These are phyloP conservation scores for Suhomyces faveliae DNA, from an alignment of 805 yeast genomes.

Conservation along the genomic window DNA sequence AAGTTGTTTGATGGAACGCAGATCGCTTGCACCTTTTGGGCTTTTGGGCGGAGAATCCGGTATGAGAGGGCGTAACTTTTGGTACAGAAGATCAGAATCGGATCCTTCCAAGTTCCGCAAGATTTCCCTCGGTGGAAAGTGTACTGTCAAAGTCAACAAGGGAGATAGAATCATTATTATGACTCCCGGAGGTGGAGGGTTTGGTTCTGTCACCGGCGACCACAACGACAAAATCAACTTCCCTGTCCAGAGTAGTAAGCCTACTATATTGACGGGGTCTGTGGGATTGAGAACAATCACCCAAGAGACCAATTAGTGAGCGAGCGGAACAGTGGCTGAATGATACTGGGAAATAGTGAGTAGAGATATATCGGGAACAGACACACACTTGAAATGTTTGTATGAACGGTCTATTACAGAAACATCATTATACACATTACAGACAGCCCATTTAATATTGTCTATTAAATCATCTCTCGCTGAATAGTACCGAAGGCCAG, in stretches of 20 bases:
- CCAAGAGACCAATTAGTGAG: constrained; percentile 38
- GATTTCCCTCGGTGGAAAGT: constrained; percentile 33
- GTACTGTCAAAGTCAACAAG: constrained; percentile 29
- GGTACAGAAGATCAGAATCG: constrained; percentile 25
- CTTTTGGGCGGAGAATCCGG: constrained; percentile 81
- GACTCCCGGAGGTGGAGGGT: constrained; percentile 49
- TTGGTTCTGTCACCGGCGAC: constrained; percentile 21
- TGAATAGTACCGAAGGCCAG: no score
- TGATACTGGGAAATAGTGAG: no score
- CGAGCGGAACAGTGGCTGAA: no score
- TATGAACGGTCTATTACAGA: no score
- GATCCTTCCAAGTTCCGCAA: constrained; percentile 17
- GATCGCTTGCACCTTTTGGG: constrained; percentile 85
- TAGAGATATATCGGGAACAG: no score
- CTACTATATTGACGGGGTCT: constrained; percentile 35
- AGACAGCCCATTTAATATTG: no score
- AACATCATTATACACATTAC: no score
- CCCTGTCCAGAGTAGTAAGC: constrained; percentile 23
- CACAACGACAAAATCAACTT: constrained; percentile 16
- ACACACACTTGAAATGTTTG: no score
- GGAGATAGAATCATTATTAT: constrained; percentile 43
- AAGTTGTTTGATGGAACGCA: constrained; percentile 81
- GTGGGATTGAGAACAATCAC: constrained; percentile 31
- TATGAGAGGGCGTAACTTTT: constrained; percentile 53
- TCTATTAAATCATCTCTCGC: no score